A percentile compares a stretch with the other conserved stretches of the same genome.
These are phyloP conservation scores for Kokia cookei DNA, from an alignment of 441 rosid species.

Conservation along the genomic window DNA sequence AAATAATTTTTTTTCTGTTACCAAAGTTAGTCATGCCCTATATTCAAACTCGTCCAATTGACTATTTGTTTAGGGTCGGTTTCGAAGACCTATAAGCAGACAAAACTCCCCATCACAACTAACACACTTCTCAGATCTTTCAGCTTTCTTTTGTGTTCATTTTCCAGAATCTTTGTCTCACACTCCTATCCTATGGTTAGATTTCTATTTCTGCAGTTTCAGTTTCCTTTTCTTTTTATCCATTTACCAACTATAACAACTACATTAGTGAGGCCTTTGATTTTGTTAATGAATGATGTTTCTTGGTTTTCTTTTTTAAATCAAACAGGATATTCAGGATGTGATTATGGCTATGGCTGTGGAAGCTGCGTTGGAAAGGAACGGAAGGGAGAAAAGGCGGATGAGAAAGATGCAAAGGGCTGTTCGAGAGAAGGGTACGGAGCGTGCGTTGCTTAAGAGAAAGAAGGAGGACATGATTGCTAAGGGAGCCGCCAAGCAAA, in stretches of 20 bases:
- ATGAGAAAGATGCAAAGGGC: background rate
- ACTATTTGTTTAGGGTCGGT: no score
- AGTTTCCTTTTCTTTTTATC: background rate
- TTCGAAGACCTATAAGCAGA: no score
- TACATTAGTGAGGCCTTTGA: background rate
- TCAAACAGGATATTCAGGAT: background rate
- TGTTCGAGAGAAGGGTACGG: background rate
- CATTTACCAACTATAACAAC: background rate
- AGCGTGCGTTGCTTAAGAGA: background rate
- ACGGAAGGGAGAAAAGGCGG: background rate
- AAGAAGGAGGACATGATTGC: background rate
- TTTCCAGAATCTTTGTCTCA: background rate
- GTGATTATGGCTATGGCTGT: background rate
- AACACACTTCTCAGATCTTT: no score
- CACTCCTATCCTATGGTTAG: background rate
- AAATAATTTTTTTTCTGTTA: no score
- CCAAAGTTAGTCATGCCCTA: no score
- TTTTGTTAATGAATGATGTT: background rate
- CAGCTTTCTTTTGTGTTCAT: no score
- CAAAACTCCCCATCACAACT: no score
- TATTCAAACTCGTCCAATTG: no score
- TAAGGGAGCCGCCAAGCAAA: background rate
- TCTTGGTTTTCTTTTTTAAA: background rate
- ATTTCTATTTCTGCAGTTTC: background rate
- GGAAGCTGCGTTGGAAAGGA: background rate